These are phyloP conservation scores for Camellia japonica DNA, from an alignment of 148 eudicot species.

Conservation along the genomic window DNA sequence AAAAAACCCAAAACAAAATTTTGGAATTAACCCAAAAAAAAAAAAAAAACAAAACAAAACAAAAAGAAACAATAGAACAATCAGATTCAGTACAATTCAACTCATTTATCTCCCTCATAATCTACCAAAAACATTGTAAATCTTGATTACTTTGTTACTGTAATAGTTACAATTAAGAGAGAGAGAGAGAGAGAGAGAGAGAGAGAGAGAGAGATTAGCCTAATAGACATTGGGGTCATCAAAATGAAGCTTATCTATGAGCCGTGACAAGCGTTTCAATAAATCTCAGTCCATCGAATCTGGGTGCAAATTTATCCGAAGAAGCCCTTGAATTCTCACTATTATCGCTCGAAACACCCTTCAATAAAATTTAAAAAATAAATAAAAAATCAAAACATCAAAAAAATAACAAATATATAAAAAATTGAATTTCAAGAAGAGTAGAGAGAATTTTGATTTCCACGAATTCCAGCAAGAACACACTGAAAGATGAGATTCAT, in stretches of 20 bases:
- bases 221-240: neutral
- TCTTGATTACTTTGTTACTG: too few relatives aligned
- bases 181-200: too few relatives aligned
- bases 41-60: neutral
- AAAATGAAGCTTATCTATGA: conserved; percentile 16
- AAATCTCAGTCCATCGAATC: conserved; percentile 22
- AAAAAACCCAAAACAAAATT: neutral
- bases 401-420: neutral
- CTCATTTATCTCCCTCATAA: neutral
- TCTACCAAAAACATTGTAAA: neutral
- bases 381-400: neutral
- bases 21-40: neutral
- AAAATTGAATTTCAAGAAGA: neutral
- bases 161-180: too few relatives aligned
- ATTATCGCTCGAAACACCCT: conserved; percentile 6
- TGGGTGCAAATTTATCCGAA: conserved; percentile 12
- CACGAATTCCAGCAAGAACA: neutral
- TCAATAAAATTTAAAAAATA: neutral
- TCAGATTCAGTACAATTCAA: neutral
- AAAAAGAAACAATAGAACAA: neutral
- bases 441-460: neutral
- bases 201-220: too few relatives aligned
- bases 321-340: neutral
- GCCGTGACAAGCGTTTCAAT: conserved; percentile 20
- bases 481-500: neutral